These are phyloP conservation scores for Cladobotryum mycophilum DNA, from an alignment of 2,329 filamentous ascomycete species.

Conservation along the genomic window DNA sequence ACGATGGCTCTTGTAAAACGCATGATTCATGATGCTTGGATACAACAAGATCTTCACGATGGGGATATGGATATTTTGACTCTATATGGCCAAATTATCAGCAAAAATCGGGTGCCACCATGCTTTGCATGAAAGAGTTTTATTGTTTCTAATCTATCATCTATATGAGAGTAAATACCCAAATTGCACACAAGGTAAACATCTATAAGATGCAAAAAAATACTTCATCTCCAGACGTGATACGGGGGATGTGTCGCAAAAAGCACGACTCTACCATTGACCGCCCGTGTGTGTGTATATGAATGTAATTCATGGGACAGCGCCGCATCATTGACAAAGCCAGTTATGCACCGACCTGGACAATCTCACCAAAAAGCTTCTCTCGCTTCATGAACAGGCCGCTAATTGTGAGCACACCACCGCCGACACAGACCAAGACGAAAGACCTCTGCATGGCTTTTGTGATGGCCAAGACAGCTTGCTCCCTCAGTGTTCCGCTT, in stretches of 20 bases:
- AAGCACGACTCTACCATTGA: too few species aligned
- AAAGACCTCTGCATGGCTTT: constrained; percentile 9
- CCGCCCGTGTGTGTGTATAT: not conserved
- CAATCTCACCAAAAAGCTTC: constrained; percentile 11
- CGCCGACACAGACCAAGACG: constrained; percentile 6
- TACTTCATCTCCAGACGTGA: too few species aligned
- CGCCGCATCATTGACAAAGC: too few species aligned
- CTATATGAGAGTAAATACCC: too few species aligned
- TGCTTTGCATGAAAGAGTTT: constrained; percentile 1
- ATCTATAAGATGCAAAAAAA: not conserved
- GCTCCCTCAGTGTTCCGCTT: not conserved
- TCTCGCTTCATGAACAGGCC: constrained; percentile 11
- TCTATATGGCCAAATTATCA: constrained; percentile 4
- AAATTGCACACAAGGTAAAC: too few species aligned
- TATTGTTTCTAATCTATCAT: too few species aligned
- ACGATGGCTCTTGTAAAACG: not conserved
- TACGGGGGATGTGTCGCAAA: too few species aligned
- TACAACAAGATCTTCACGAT: constrained; percentile 7
- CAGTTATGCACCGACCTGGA: not conserved
- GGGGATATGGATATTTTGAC: not conserved
- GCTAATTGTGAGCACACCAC: constrained; percentile 1
- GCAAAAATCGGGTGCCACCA: constrained; percentile 5
- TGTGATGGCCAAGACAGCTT: constrained; percentile 10
- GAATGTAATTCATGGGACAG: not conserved
- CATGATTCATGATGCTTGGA: constrained; percentile 9